Percentiles rank a stretch among this genome's conserved stretches.
These are phyloP conservation scores for Geotrichum candidum DNA, from an alignment of 1,139 yeast genomes.

Conservation along the genomic window DNA sequence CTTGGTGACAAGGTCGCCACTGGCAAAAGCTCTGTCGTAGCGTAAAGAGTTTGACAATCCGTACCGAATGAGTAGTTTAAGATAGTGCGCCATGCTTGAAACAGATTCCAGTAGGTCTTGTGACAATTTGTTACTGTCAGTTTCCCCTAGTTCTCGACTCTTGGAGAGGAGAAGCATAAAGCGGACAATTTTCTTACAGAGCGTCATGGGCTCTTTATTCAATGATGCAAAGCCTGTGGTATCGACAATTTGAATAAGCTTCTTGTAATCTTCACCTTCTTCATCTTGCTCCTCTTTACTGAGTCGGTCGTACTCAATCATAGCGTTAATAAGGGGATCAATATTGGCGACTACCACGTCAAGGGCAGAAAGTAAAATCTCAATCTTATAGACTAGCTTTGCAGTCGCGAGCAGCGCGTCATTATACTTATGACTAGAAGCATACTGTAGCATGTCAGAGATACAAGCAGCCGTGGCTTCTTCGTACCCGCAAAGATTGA, in stretches of 20 bases:
- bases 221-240: conserved; percentile 28
- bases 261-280: conserved; percentile 16
- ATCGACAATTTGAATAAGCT: conserved; percentile 11
- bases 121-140: conserved; percentile 21
- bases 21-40: conserved; percentile 52
- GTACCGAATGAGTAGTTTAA: conserved; percentile 74
- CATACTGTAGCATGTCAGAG: conserved; percentile 83
- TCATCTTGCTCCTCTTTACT: conserved; percentile 17
- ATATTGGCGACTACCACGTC: conserved; percentile 41
- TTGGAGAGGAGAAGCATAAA: conserved; percentile 41
- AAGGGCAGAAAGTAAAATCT: conserved; percentile 69
- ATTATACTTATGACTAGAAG: conserved; percentile 70
- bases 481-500: conserved; percentile 80
- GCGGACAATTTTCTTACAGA: conserved; percentile 46
- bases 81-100: conserved; percentile 88
- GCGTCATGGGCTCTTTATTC: conserved; percentile 76
- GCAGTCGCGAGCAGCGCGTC: conserved; percentile 73
- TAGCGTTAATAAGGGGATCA: conserved; percentile 23
- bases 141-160: conserved; percentile 29
- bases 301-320: conserved; percentile 12
- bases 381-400: conserved; percentile 64
- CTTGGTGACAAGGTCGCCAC: conserved; percentile 56
- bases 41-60: conserved; percentile 73
- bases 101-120: conserved; percentile 76
- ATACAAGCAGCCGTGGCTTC: conserved; percentile 87